Conservation (phyloP, 2,329 filamentous ascomycete genomes). For the Colletotrichum cuscutae region DNA sequence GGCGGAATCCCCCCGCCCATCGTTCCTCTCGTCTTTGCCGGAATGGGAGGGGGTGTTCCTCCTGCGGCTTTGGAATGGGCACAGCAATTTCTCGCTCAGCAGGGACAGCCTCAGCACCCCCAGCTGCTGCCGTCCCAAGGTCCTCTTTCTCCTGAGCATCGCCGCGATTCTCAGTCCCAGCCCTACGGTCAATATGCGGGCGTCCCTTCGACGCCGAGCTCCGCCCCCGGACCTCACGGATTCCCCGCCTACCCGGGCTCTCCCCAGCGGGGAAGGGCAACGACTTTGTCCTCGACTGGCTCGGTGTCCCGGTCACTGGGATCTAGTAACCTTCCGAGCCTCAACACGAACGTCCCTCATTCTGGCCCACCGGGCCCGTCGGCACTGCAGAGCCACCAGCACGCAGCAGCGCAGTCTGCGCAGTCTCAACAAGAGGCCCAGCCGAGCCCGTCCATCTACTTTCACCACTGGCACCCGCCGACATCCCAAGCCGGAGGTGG, state of each 20-base stretch:
- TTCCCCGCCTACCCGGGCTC: constrained; percentile 61
- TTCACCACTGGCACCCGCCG: constrained; percentile 93
- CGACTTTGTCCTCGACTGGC: constrained; percentile 55
- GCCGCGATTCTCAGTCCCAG: constrained; percentile 61
- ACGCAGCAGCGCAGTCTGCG: constrained; percentile 61
- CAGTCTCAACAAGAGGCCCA: constrained; percentile 71
- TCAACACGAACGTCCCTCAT: constrained; percentile 57
- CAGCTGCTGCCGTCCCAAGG: constrained; percentile 63
- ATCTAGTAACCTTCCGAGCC: constrained; percentile 51
- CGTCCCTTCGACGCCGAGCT: constrained; percentile 55
- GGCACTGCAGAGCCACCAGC: constrained; percentile 54
- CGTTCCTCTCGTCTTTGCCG: constrained; percentile 80
- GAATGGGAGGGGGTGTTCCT: constrained; percentile 72
- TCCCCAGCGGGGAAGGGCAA: constrained; percentile 58
- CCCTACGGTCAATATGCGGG: constrained; percentile 54
- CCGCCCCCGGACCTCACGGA: constrained; percentile 49
- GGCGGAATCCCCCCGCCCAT: constrained; percentile 79
- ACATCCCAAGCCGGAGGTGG: constrained; percentile 68
- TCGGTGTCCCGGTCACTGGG: constrained; percentile 49
- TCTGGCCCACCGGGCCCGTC: constrained; percentile 45
- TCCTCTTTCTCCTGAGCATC: constrained; percentile 63
- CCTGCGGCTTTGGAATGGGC: constrained; percentile 73
- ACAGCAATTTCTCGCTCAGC: constrained; percentile 71
- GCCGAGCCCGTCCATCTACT: constrained; percentile 82
- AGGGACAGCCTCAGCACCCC: constrained; percentile 57